Evolutionary conservation across 2,329 filamentous ascomycete genomes (phyloP).

Genomic region (Paraphoma sp.): DNA sequence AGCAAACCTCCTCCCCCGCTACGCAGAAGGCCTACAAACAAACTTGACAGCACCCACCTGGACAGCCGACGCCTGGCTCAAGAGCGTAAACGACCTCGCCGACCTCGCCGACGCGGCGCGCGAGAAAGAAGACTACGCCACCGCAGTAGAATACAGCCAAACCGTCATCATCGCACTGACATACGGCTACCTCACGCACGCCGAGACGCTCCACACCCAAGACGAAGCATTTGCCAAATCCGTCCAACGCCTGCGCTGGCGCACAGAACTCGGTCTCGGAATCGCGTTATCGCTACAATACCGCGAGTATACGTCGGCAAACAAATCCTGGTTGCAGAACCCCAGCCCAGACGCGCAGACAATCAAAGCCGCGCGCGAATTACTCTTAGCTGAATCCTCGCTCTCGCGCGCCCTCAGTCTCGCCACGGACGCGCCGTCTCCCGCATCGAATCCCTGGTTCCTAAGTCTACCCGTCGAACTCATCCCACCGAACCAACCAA

Average conservation of each 20-base stretch:
- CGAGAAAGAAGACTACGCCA: slow-evolving; percentile 16
- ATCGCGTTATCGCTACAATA: slow-evolving; percentile 26
- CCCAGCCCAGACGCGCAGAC: background rate
- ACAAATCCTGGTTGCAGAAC: slow-evolving; percentile 18
- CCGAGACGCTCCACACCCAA: slow-evolving; percentile 34
- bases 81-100: slow-evolving; percentile 19
- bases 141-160: slow-evolving; percentile 31
- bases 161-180: slow-evolving; percentile 38
- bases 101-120: slow-evolving; percentile 27
- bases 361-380: slow-evolving; percentile 20
- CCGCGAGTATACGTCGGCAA: slow-evolving; percentile 3
- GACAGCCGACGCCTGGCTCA: slow-evolving; percentile 24
- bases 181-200: slow-evolving; percentile 40
- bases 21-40: slow-evolving; percentile 27
- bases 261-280: slow-evolving; percentile 32
- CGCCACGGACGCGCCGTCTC: slow-evolving; percentile 35
- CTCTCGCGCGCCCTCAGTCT: slow-evolving; percentile 34
- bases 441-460: slow-evolving; percentile 38
- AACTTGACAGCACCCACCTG: slow-evolving; percentile 25
- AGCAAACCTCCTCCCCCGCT: slow-evolving; percentile 30
- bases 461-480: slow-evolving; percentile 36
- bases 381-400: slow-evolving; percentile 31
- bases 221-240: slow-evolving; percentile 22
- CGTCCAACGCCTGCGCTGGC: slow-evolving; percentile 40
- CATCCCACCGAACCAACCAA: slow-evolving; percentile 38